Percentiles rank a stretch among this genome's conserved stretches.
These are phyloP conservation scores for Earliella scabrosa DNA, from an alignment of 1,284 basidiomycete species.

Conservation along the genomic window DNA sequence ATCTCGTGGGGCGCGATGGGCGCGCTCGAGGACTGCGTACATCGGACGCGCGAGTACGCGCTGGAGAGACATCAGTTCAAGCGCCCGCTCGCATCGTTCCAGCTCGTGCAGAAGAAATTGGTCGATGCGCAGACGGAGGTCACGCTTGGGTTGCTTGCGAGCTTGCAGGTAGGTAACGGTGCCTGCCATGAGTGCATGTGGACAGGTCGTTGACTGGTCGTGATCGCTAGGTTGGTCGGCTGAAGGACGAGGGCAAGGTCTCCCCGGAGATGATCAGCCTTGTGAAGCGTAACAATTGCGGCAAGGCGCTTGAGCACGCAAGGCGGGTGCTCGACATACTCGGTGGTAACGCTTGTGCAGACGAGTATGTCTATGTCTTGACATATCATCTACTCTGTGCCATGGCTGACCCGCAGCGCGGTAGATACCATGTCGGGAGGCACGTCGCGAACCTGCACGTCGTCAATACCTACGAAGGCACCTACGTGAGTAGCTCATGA, in stretches of 20 bases:
- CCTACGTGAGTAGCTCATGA: slow-evolving; percentile 47
- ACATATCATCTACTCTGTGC: background rate
- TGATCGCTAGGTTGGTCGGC: slow-evolving; percentile 86
- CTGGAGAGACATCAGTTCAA: slow-evolving; percentile 91
- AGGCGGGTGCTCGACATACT: slow-evolving; percentile 85
- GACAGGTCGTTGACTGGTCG: too few relatives aligned
- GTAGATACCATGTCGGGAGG: slow-evolving; percentile 88
- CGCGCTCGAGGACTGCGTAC: slow-evolving; percentile 90
- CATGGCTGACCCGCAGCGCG: background rate
- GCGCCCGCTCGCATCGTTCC: slow-evolving; percentile 91
- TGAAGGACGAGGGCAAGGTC: slow-evolving; percentile 84
- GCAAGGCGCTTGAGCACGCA: slow-evolving; percentile 85
- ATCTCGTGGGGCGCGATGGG: slow-evolving; percentile 97
- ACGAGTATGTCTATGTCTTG: slow-evolving; percentile 65
- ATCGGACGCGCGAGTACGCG: slow-evolving; percentile 82
- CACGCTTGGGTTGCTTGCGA: slow-evolving; percentile 82
- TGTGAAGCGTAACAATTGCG: slow-evolving; percentile 96
- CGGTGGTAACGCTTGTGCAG: slow-evolving; percentile 89
- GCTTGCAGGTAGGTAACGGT: slow-evolving; percentile 48
- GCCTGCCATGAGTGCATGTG: too few relatives aligned
- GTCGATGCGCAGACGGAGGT: slow-evolving; percentile 91
- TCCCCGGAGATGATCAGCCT: slow-evolving; percentile 95
- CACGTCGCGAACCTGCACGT: slow-evolving; percentile 93
- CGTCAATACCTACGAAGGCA: slow-evolving; percentile 91
- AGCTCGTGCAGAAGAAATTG: slow-evolving; percentile 96